phyloP scores from a whole-genome alignment of 176 grass and related monocot genomes.

The Oropetium thomaeum region DNA sequence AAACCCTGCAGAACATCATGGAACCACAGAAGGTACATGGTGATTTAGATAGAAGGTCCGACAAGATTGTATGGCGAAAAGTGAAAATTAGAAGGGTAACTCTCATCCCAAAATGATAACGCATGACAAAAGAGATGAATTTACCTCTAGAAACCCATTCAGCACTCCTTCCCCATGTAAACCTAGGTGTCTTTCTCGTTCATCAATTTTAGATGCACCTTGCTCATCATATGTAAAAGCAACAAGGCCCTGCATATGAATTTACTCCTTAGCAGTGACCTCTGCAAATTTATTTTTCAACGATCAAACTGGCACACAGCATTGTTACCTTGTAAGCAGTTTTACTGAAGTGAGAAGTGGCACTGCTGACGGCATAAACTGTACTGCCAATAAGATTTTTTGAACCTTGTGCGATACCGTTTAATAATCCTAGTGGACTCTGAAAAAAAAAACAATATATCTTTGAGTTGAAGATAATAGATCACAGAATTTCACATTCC shows the following conservation, averaged over 20 bases:
- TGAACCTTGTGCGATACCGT: conserved; percentile 85
- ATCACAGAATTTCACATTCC: conserved; percentile 26
- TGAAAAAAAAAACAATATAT: conserved; percentile 29
- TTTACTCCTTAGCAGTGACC: conserved; percentile 25
- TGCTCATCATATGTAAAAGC: conserved; percentile 94
- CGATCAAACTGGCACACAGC: conserved; percentile 6
- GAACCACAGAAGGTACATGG: conserved; percentile 17
- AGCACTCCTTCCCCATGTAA: conserved; percentile 89
- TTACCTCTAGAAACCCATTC: conserved; percentile 92
- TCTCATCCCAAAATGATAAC: background rate
- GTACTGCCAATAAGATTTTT: conserved; percentile 90
- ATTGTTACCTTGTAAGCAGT: conserved; percentile 86
- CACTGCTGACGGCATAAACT: conserved; percentile 86
- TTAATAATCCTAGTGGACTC: conserved; percentile 70
- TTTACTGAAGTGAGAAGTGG: conserved; percentile 97
- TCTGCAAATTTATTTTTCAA: conserved; percentile 5
- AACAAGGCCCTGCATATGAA: conserved; percentile 74
- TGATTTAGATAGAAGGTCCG: conserved; percentile 12
- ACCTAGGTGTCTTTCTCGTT: conserved; percentile 63
- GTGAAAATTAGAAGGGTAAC: conserved; percentile 6
- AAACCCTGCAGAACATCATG: conserved; percentile 61
- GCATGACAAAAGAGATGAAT: conserved; percentile 18
- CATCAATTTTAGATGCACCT: conserved; percentile 67
- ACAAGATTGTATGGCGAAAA: conserved; percentile 19
- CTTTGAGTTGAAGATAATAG: conserved; percentile 36